phyloP scores from a whole-genome alignment of 495 filamentous ascomycete genomes.

The Saxispiralis lemnorum region DNA sequence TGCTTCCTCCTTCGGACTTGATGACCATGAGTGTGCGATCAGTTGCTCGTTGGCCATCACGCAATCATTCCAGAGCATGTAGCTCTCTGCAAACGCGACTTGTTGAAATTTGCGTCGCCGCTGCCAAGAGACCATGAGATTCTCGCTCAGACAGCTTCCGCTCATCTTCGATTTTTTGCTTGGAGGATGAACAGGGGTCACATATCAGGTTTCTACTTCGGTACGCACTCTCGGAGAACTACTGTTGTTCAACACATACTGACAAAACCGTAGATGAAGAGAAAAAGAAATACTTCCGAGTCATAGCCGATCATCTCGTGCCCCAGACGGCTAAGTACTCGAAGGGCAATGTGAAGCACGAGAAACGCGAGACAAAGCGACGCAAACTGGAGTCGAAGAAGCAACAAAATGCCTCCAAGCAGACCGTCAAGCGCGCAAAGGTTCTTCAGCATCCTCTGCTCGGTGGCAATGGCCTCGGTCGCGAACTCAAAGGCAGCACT shows the following conservation, averaged over 20 bases:
- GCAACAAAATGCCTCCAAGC: not conserved
- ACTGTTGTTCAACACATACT: conserved; percentile 2
- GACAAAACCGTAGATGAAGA: conserved; percentile 26
- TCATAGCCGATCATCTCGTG: conserved; percentile 33
- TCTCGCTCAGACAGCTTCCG: not conserved
- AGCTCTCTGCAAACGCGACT: too few relatives aligned
- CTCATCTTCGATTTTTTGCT: conserved; percentile 10
- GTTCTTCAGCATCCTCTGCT: not conserved
- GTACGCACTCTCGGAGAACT: not conserved
- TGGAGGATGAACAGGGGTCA: conserved; percentile 20
- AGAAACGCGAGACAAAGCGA: conserved; percentile 16
- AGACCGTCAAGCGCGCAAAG: conserved; percentile 5
- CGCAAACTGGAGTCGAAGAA: conserved; percentile 4
- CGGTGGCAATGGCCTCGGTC: not conserved
- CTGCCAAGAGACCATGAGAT: not conserved
- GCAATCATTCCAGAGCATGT: too few relatives aligned
- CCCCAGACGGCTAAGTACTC: conserved; percentile 30
- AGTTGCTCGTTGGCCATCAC: too few relatives aligned
- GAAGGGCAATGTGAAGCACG: conserved; percentile 29
- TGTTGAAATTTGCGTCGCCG: too few relatives aligned
- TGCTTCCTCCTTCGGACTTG: too few relatives aligned
- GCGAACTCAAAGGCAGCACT: conserved; percentile 4
- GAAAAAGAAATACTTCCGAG: conserved; percentile 42
- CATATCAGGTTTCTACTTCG: conserved; percentile 33
- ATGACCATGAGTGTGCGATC: too few relatives aligned